Evolutionary conservation across 768 basidiomycete genomes (phyloP), one percentile per base, ranked within the genome.

Genomic region (Cystoderma amianthinum): DNA sequence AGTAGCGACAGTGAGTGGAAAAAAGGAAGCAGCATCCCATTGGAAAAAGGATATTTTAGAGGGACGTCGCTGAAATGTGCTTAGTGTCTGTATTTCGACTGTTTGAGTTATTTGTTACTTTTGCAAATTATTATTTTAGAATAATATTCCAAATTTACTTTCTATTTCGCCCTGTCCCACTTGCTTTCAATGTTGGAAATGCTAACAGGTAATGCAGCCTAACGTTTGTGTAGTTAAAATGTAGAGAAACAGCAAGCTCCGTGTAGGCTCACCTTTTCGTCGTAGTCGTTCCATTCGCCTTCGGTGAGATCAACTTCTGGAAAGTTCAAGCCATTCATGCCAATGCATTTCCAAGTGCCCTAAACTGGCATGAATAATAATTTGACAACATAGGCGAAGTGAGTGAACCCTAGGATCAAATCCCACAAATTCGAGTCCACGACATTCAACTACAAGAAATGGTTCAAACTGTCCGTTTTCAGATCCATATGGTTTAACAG

Each of bases 201-300:
- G 7, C 80, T 71, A 12, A 92, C 87, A 3, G 86, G 82, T 12
- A 73, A 57, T 15, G 67, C 64, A 11, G 72, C 69, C 86, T 84
- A 44, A 21, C 19, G 5, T 35, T 28, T 39, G 39, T 39, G 35
- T n/a, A 38, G 34, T 19, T 44, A 47, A 38, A 46, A 37, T n/a
- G n/a, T 5, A 17, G 23, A 34, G 20, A n/a, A 9, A 41, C 20
- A 13, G 32, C 19, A n/a, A n/a, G n/a, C n/a, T n/a, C n/a, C n/a
- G n/a, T 20, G 12, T 2, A n/a, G 22, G 22, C 6, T 33, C 46
- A 83, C 91, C 74, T 92, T 90, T 59, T 95, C 91, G 49, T 95
- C 91, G 49, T 95, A 95, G 51, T 93, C 91, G 10, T 69, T 76
- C 92, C 92, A 95, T 56, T 82, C 79, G 2, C 69, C 75, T 19